phyloP scores from a whole-genome alignment of 768 basidiomycete species.

The Russula lepida region DNA sequence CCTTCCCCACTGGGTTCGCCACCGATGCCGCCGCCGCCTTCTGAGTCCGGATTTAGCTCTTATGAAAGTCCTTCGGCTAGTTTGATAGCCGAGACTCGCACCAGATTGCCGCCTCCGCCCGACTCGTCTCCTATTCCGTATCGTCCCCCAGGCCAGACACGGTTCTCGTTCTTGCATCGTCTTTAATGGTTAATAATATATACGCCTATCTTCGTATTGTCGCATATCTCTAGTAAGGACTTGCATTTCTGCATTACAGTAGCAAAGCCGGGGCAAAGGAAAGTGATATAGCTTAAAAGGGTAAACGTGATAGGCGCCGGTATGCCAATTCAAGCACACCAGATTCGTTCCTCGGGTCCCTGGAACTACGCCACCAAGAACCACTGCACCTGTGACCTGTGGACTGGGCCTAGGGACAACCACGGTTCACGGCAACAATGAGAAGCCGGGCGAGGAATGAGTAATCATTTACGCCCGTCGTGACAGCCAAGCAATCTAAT shows the following conservation, averaged over 20 bases:
- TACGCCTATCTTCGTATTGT: not conserved
- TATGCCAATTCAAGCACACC: no score
- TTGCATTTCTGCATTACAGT: not conserved
- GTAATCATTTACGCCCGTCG: no score
- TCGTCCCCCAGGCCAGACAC: conserved; percentile 5
- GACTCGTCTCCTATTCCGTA: not conserved
- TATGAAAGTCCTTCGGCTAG: not conserved
- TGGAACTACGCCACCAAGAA: no score
- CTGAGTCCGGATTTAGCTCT: not conserved
- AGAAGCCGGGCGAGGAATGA: no score
- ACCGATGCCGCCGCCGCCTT: not conserved
- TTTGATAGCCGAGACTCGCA: conserved; percentile 9
- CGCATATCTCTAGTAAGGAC: not conserved
- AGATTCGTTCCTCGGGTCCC: no score
- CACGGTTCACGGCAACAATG: no score
- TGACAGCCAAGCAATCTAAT: no score
- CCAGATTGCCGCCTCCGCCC: conserved; percentile 8
- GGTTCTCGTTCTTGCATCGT: not conserved
- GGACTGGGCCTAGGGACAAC: no score
- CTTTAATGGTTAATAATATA: not conserved
- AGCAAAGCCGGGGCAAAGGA: no score
- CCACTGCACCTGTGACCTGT: no score
- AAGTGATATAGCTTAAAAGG: no score
- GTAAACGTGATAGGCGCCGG: no score
- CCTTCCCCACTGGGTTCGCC: not conserved